A percentile compares a stretch with the other conserved stretches of the same genome.
phyloP scores from a whole-genome alignment of 768 basidiomycete species.

The Cystofilobasidium bisporidii region DNA sequence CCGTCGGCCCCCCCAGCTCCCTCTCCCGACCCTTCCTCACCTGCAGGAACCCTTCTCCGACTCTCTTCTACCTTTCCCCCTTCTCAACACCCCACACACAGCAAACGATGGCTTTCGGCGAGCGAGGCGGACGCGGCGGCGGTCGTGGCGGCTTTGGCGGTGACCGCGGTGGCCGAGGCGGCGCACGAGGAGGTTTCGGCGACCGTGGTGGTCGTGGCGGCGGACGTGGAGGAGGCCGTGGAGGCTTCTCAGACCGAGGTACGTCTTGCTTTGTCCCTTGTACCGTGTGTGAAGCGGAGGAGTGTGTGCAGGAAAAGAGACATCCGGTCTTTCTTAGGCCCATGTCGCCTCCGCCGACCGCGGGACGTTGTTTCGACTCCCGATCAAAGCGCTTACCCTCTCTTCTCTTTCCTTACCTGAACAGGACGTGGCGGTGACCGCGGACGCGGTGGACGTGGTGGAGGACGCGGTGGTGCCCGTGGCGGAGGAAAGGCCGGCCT shows the following conservation, averaged over 20 bases:
- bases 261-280: neutral
- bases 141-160: conserved; percentile 26
- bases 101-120: conserved; percentile 2
- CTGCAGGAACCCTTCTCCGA: neutral
- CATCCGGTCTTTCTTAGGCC: neutral
- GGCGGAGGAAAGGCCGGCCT: conserved; percentile 47
- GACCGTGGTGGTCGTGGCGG: conserved; percentile 21
- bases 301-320: neutral
- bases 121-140: conserved; percentile 23
- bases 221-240: conserved; percentile 23
- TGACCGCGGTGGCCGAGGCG: conserved; percentile 28
- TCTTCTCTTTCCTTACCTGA: neutral
- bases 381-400: neutral
- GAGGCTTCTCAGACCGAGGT: conserved; percentile 22
- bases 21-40: neutral
- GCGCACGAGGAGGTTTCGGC: conserved; percentile 27
- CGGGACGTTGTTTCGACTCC: neutral
- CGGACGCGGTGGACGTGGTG: conserved; percentile 32
- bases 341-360: neutral
- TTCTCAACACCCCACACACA: neutral
- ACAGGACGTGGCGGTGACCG: conserved; percentile 17
- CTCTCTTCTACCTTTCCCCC: neutral
- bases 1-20: neutral
- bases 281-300: neutral
- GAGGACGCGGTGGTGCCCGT: conserved; percentile 36